Evolutionary conservation across 1,139 yeast genomes (phyloP), one percentile per base, ranked within the genome.

Genomic region (Geotrichum klebahnii): DNA sequence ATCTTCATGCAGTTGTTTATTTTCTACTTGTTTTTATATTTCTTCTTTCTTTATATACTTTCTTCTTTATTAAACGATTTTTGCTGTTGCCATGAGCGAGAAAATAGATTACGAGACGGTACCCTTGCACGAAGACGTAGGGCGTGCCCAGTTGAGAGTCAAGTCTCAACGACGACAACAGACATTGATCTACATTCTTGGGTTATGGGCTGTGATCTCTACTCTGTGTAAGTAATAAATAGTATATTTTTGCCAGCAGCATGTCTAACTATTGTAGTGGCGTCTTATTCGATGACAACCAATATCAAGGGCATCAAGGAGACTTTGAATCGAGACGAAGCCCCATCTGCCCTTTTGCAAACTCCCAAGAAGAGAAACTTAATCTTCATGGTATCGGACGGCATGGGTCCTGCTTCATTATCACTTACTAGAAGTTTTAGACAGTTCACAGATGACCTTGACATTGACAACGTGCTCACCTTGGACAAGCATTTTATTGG

Each of bases 371-470:
- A 67, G 58, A 79, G 78, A 60, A 87, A 87, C 60, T 76, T 87
- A 49, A 83, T 88, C 44, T 84, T 88, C 71, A 81, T 87, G 79
- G 94, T 88, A 19, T 82, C 95, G 1, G 96, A 88, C 66, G 96
- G 96, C 23, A 86, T 87, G 84, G 96, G 96, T 0, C 95, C 95
- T 1, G 84, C 94, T 0, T 81, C 92, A 2, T 66, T 87, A 54
- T 80, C 89, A 5, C 68, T 87, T 63, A 81, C 95, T 1, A 76
- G 96, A 58, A 77, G 82, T 17, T 87, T 76, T 68, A 75, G 76
- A 52, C 94, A 86, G 64, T 70, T 67, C 57, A 68, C 78, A 44
- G 79, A 82, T 48, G 67, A 68, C 3, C 69, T 83, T 42, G 65
- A 76, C 2, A 67, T 72, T 42, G 75, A 77, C 57, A 82, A 81